A percentile compares a stretch with the other conserved stretches of the same genome.
Conservation (phyloP, 2,329 filamentous ascomycete genomes). For the Aspergillus brasiliensis region DNA sequence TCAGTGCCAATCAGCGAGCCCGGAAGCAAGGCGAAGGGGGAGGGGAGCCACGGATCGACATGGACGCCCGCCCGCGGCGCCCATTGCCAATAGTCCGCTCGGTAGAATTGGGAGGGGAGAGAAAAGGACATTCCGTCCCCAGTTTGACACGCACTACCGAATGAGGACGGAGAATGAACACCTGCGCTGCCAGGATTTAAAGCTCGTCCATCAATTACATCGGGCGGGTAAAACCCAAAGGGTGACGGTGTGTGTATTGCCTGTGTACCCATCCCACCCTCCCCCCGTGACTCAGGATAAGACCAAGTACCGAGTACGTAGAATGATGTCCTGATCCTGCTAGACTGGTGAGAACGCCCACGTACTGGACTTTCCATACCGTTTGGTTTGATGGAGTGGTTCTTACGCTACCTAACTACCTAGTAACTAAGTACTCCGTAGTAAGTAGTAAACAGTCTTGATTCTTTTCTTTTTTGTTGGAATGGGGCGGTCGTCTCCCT, state of each 20-base stretch:
- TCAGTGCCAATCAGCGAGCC: conserved; percentile 32
- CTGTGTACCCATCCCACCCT: not conserved
- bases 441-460: no score
- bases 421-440: no score
- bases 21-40: conserved; percentile 35
- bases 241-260: not conserved
- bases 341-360: not conserved
- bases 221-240: conserved; percentile 5
- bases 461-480: no score
- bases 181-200: conserved; percentile 17
- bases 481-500: not conserved
- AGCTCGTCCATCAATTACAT: conserved; percentile 15
- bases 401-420: no score
- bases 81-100: conserved; percentile 42
- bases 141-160: conserved; percentile 30
- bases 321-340: not conserved
- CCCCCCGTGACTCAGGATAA: not conserved
- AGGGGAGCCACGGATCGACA: conserved; percentile 37
- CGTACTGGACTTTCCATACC: no score
- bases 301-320: no score
- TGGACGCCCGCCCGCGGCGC: conserved; percentile 33
- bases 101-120: conserved; percentile 27
- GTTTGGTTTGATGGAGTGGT: no score
- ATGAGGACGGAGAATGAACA: conserved; percentile 10
- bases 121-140: conserved; percentile 26